phyloP scores from a whole-genome alignment of 768 basidiomycete species.

The Pleurotus sapidus region DNA sequence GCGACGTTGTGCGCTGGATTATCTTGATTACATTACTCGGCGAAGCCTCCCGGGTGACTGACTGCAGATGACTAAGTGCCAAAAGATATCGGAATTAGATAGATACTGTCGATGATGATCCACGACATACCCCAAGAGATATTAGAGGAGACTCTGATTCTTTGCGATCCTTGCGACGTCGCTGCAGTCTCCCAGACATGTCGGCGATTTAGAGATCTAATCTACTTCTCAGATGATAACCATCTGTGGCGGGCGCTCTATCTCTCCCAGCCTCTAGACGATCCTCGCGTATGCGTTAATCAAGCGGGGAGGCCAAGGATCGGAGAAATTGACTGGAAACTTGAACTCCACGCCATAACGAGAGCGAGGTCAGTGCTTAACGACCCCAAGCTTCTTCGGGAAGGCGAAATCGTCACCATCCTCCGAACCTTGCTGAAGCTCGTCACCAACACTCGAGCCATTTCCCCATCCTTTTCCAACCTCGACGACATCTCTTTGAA shows the following conservation, averaged over 20 bases:
- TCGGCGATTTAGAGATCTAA: slow-evolving; percentile 32
- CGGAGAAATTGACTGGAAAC: slow-evolving; percentile 46
- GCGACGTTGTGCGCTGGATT: slow-evolving; percentile 20
- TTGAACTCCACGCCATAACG: slow-evolving; percentile 50
- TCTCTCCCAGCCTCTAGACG: slow-evolving; percentile 60
- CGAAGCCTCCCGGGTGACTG: background rate
- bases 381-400: slow-evolving; percentile 28
- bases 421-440: slow-evolving; percentile 52
- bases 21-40: no score
- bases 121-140: slow-evolving; percentile 55
- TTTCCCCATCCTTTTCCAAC: slow-evolving; percentile 18
- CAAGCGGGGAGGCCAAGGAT: slow-evolving; percentile 26
- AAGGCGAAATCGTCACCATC: slow-evolving; percentile 39
- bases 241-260: slow-evolving; percentile 68
- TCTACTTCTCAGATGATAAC: slow-evolving; percentile 43
- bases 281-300: slow-evolving; percentile 50
- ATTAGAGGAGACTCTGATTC: slow-evolving; percentile 52
- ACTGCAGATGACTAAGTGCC: background rate
- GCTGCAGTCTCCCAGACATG: slow-evolving; percentile 52
- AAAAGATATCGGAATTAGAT: no score
- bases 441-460: slow-evolving; percentile 37
- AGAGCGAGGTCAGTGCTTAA: slow-evolving; percentile 48
- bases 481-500: slow-evolving; percentile 40
- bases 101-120: no score
- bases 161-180: slow-evolving; percentile 62